Evolutionary conservation across 345 rosid species (phyloP).

Genomic region (Limnanthes douglasii): DNA sequence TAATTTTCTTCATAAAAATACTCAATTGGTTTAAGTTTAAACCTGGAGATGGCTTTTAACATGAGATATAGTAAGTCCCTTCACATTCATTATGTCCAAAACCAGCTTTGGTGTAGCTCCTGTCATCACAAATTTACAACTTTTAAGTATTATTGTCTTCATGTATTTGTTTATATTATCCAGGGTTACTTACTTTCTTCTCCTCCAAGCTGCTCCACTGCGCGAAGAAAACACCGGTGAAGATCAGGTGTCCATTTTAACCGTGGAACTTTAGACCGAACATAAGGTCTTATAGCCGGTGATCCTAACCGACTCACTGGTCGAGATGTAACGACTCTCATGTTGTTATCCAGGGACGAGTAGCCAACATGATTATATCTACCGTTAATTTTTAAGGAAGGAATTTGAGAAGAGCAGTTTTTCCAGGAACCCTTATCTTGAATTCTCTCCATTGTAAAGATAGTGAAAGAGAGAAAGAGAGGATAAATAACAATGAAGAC

Average conservation of each 20-base stretch:
- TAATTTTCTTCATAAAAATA: not conserved
- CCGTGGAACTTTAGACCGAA: conserved; percentile 43
- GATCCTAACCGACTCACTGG: too few species aligned
- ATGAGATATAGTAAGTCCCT: conserved; percentile 55
- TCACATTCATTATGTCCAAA: conserved; percentile 44
- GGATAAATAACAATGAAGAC: too few species aligned
- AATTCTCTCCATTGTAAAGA: too few species aligned
- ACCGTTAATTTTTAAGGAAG: too few species aligned
- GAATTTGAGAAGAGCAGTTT: too few species aligned
- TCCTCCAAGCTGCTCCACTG: conserved; percentile 51
- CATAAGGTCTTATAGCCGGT: conserved; percentile 36
- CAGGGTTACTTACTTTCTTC: conserved; percentile 42
- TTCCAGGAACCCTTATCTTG: too few species aligned
- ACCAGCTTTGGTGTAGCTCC: conserved; percentile 70
- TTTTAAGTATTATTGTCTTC: too few species aligned
- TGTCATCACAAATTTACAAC: conserved; percentile 2
- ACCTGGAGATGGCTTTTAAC: conserved; percentile 87
- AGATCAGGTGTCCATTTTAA: conserved; percentile 54
- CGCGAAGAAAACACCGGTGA: conserved; percentile 47
- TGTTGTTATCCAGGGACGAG: too few species aligned
- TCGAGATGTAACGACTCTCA: too few species aligned
- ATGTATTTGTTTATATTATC: too few species aligned
- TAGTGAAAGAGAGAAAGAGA: too few species aligned
- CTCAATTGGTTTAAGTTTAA: not conserved
- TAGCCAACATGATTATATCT: too few species aligned